Evolutionary conservation across 2,329 filamentous ascomycete species (phyloP).

Genomic region (Ophiocordyceps camponoti-rufipedis): DNA sequence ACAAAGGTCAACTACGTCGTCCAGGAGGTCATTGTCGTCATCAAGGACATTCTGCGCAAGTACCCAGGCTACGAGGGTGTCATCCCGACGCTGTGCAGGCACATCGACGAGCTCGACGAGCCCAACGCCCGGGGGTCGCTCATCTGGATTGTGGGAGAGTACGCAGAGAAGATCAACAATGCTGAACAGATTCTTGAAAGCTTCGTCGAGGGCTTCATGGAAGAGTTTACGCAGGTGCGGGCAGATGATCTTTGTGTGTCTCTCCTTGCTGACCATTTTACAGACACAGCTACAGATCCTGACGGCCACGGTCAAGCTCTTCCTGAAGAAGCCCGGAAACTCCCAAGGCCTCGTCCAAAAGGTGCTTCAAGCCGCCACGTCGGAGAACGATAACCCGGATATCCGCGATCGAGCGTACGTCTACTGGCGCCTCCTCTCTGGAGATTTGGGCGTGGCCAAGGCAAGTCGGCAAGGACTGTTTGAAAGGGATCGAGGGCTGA

Average conservation of each 20-base stretch:
- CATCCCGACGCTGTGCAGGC: slow-evolving; percentile 86
- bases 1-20: slow-evolving; percentile 99
- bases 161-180: slow-evolving; percentile 93
- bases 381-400: slow-evolving; percentile 98
- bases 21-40: slow-evolving; percentile 95
- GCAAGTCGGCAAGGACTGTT: neutral
- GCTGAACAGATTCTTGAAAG: slow-evolving; percentile 86
- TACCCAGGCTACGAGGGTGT: slow-evolving; percentile 99
- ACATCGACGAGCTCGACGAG: slow-evolving; percentile 90
- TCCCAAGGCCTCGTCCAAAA: slow-evolving; percentile 85
- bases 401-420: slow-evolving; percentile 92
- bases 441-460: slow-evolving; percentile 68
- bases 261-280: neutral
- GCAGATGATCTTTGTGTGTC: slow-evolving; percentile 13
- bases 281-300: slow-evolving; percentile 61
- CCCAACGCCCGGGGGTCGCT: slow-evolving; percentile 96
- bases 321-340: slow-evolving; percentile 91
- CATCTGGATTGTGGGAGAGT: slow-evolving; percentile 98
- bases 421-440: slow-evolving; percentile 95
- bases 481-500: neutral
- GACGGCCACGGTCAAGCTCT: slow-evolving; percentile 92
- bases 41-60: slow-evolving; percentile 97
- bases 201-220: slow-evolving; percentile 82
- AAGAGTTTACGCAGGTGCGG: slow-evolving; percentile 90
- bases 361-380: slow-evolving; percentile 94